These are phyloP conservation scores for Penicillium sp. DNA, from an alignment of 2,329 filamentous ascomycete species.

Conservation along the genomic window DNA sequence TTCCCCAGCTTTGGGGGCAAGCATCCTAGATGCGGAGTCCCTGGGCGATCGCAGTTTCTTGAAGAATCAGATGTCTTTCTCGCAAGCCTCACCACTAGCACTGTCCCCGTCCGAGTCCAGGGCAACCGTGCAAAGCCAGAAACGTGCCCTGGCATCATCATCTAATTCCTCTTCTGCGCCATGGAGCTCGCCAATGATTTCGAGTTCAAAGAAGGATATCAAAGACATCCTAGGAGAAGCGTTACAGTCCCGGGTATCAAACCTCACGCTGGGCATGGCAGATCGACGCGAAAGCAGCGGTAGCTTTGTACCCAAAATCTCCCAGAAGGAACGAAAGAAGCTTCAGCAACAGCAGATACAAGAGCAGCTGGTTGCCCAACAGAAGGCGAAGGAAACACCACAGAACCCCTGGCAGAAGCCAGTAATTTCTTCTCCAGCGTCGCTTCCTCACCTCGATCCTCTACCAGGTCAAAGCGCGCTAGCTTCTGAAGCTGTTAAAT, in stretches of 20 bases:
- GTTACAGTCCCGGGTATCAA: constrained; percentile 51
- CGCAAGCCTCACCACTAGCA: constrained; percentile 15
- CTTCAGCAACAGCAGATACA: constrained; percentile 66
- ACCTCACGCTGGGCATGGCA: constrained; percentile 53
- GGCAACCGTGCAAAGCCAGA: constrained; percentile 18
- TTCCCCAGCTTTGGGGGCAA: constrained; percentile 27
- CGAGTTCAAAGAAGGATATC: constrained; percentile 66
- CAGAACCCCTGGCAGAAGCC: constrained; percentile 64
- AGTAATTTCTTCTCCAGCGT: constrained; percentile 15
- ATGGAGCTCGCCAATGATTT: constrained; percentile 55
- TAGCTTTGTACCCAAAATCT: constrained; percentile 61
- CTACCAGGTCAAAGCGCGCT: constrained; percentile 40
- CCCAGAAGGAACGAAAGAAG: constrained; percentile 88
- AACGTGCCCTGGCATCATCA: constrained; percentile 26
- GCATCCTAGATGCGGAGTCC: constrained; percentile 27
- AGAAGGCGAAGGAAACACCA: constrained; percentile 36
- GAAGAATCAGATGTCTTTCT: constrained; percentile 31
- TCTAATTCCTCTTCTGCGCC: constrained; percentile 41
- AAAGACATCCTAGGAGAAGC: constrained; percentile 72
- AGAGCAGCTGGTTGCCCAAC: constrained; percentile 39
- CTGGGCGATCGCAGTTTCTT: constrained; percentile 27
- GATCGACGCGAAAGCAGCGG: constrained; percentile 43
- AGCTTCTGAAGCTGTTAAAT: constrained; percentile 22
- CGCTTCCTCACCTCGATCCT: constrained; percentile 15
- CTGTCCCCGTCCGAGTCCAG: constrained; percentile 28